phyloP scores from a whole-genome alignment of 208 protist genomes.

The Entamoeba nuttalli region DNA sequence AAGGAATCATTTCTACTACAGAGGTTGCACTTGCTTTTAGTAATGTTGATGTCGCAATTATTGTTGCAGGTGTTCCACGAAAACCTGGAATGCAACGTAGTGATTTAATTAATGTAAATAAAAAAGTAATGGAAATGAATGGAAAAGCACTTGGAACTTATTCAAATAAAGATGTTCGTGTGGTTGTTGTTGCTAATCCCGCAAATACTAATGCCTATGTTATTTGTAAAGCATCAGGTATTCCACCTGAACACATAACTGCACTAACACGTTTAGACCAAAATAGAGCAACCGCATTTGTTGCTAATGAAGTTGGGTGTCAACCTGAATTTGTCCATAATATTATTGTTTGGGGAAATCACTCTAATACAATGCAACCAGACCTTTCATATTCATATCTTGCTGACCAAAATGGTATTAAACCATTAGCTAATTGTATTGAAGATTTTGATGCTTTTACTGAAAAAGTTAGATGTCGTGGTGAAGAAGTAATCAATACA shows the following conservation, averaged over 20 bases:
- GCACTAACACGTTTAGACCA: conserved; percentile 32
- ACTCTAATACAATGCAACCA: conserved; percentile 19
- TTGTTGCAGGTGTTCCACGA: conserved; percentile 29
- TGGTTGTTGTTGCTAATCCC: conserved; percentile 38
- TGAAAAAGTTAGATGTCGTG: conserved; percentile 37
- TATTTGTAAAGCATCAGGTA: background rate
- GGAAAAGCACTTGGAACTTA: conserved; percentile 7
- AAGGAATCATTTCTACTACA: conserved; percentile 50
- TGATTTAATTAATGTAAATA: conserved; percentile 28
- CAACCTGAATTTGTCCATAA: background rate
- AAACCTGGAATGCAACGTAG: conserved; percentile 27
- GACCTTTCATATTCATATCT: background rate
- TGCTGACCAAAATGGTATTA: conserved; percentile 33
- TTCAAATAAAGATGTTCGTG: conserved; percentile 17
- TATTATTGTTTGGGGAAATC: conserved; percentile 33
- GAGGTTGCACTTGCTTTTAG: conserved; percentile 59
- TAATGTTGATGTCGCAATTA: conserved; percentile 42
- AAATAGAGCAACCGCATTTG: conserved; percentile 10
- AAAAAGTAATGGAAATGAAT: conserved; percentile 20
- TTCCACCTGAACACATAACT: conserved; percentile 24
- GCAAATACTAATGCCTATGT: conserved; percentile 34
- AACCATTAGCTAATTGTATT: conserved; percentile 53
- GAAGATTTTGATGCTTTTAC: conserved; percentile 33
- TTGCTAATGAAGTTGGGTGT: background rate
- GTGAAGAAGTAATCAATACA: conserved; percentile 64